Conservation (phyloP, 257 asterid species). For the Thymus quinquecostatus region DNA sequence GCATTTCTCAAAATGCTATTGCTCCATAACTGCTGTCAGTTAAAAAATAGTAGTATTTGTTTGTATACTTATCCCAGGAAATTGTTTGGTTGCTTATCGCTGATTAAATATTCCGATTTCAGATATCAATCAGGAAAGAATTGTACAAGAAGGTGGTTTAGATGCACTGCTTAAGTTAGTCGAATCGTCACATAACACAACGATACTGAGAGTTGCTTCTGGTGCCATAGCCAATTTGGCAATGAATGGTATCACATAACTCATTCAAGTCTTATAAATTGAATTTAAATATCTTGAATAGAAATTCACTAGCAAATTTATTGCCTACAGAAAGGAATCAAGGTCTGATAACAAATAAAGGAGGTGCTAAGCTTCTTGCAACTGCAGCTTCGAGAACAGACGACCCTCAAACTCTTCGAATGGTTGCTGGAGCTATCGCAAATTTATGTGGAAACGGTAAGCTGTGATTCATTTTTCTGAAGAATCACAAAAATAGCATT, state of each 20-base stretch:
- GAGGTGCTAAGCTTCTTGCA: slow-evolving; percentile 78
- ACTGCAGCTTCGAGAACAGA: slow-evolving; percentile 65
- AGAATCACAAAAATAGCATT: not conserved
- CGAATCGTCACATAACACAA: slow-evolving; percentile 74
- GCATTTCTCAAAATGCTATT: not conserved
- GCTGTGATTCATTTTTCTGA: not conserved
- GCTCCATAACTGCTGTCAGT: not conserved
- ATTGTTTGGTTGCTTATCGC: not conserved
- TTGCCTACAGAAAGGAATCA: slow-evolving; percentile 70
- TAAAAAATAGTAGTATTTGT: not conserved
- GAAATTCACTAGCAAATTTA: not conserved
- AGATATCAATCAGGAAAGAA: slow-evolving; percentile 82
- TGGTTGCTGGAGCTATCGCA: slow-evolving; percentile 97
- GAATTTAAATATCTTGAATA: slow-evolving; percentile 1
- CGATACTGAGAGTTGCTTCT: slow-evolving; percentile 90
- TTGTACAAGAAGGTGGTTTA: slow-evolving; percentile 88
- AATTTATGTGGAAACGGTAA: slow-evolving; percentile 94
- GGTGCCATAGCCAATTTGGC: slow-evolving; percentile 98
- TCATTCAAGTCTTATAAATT: no score
- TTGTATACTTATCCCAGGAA: not conserved
- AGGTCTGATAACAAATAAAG: slow-evolving; percentile 69
- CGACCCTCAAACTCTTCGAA: slow-evolving; percentile 87
- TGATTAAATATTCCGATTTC: slow-evolving; percentile 37
- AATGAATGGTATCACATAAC: slow-evolving; percentile 68
- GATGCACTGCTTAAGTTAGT: slow-evolving; percentile 80